Evolutionary conservation across 1,284 basidiomycete genomes (phyloP), one percentile per base, ranked within the genome.

Genomic region (Tylopilus sp.): DNA sequence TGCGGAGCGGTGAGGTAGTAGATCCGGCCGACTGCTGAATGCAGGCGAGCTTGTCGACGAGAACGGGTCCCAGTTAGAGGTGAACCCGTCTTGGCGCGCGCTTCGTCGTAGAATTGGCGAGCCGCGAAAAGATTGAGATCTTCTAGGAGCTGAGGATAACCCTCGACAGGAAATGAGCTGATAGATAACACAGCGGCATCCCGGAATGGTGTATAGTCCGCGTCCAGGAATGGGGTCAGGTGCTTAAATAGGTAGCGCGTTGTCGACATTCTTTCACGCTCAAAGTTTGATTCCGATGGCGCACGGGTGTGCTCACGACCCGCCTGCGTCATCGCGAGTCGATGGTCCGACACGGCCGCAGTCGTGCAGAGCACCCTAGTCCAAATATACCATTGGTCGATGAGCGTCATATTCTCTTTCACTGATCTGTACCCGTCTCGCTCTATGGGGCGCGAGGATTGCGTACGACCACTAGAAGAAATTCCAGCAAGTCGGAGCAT

Each of bases 311-410:
- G 89, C 47, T 90, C 88, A 44, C 86, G 79, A 25, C 82, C 80
- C 14, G 81, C 71, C 49, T 80, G 77, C 1, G 80, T 79, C 52
- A 81, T 71, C 5, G 77, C 68, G 14, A 79, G 78, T 31, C 84
- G 79, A 28, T 79, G 73, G 49, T 93, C 89, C 1, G 84, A 81
- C 3, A 88, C 77, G 0, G 83, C 77, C 4, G 90, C 87, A 1
- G 90, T 94, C 17, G 88, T 83, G 61, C 90, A 94, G 7, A 95
- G 77, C 11, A 90, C 79, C 56, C 90, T 88, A 44, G 93, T 79
- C 86, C 92, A 96, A 26, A 87, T 76, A 56, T 90, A 83, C 94
- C 94, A 98, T 67, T 96, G 92, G 43, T 90, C 86, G 22, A 94
- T 83, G 35, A 88, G 72, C 10, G 75, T 69, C 57, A 77, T 80